phyloP scores from a whole-genome alignment of 169 alveolate species.

The Cryptosporidium felis region DNA sequence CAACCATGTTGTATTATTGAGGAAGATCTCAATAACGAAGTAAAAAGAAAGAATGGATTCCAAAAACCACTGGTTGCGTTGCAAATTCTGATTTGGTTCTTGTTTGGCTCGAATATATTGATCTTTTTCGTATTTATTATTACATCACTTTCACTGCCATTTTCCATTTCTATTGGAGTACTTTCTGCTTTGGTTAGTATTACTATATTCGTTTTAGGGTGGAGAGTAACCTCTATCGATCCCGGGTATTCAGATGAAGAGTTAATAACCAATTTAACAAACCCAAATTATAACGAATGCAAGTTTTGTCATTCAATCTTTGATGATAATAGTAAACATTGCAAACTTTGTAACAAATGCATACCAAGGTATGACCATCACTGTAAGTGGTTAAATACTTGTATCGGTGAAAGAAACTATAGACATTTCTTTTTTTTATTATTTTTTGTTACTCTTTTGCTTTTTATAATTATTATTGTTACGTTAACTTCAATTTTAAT shows the following conservation, averaged over 20 bases:
- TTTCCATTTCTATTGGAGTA: conserved; percentile 7
- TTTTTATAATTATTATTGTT: background rate
- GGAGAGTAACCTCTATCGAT: conserved; percentile 68
- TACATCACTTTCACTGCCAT: conserved; percentile 1
- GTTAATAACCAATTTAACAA: background rate
- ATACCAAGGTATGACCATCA: conserved; percentile 89
- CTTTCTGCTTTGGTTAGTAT: background rate
- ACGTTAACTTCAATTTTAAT: conserved; percentile 32
- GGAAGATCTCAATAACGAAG: conserved; percentile 35
- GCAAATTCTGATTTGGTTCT: conserved; percentile 60
- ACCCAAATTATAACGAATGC: conserved; percentile 4
- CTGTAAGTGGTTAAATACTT: conserved; percentile 89
- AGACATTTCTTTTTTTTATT: conserved; percentile 69
- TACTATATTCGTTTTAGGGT: conserved; percentile 14
- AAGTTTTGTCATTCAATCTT: conserved; percentile 47
- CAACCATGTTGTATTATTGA: conserved; percentile 54
- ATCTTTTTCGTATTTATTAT: conserved; percentile 19
- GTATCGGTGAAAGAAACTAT: conserved; percentile 87
- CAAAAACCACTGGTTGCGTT: conserved; percentile 62
- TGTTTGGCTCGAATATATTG: conserved; percentile 39
- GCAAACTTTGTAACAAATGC: conserved; percentile 88
- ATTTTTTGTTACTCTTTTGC: conserved; percentile 30
- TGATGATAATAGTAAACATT: conserved; percentile 77
- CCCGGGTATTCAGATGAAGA: conserved; percentile 54
- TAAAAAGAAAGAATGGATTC: conserved; percentile 65